Percentiles rank a stretch among this genome's conserved stretches.
Evolutionary conservation across 2,329 filamentous ascomycete species (phyloP).

Genomic region (Tolypocladium tropicale): DNA sequence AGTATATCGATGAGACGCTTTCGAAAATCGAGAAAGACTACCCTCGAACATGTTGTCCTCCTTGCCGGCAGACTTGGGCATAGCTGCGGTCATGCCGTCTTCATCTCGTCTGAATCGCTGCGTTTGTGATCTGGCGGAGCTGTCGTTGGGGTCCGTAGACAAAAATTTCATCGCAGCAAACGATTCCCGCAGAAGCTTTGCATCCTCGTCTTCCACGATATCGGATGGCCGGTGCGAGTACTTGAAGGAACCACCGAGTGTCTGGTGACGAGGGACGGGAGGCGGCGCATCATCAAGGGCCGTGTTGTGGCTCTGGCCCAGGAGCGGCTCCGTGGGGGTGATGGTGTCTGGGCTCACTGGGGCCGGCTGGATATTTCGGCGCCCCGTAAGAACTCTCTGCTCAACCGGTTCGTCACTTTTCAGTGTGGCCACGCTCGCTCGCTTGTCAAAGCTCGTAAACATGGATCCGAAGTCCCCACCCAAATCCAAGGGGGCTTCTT

Average conservation of each 20-base stretch:
- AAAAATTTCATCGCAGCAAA: slow-evolving; percentile 39
- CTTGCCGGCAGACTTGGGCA: slow-evolving; percentile 23
- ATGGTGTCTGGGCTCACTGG: slow-evolving; percentile 37
- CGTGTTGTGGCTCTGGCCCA: slow-evolving; percentile 41
- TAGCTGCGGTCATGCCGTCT: slow-evolving; percentile 24
- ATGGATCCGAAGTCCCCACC: slow-evolving; percentile 49
- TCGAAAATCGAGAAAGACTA: slow-evolving; percentile 26
- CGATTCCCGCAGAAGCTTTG: slow-evolving; percentile 41
- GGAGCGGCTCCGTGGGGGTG: slow-evolving; percentile 32
- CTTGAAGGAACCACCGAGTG: slow-evolving; percentile 16
- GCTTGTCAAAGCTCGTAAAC: slow-evolving; percentile 45
- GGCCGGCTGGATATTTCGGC: slow-evolving; percentile 30
- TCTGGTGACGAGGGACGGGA: slow-evolving; percentile 24
- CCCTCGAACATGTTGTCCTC: slow-evolving; percentile 48
- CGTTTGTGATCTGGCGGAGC: slow-evolving; percentile 6
- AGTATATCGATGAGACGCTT: slow-evolving; percentile 23
- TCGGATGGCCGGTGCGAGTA: slow-evolving; percentile 24
- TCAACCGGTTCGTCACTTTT: slow-evolving; percentile 28
- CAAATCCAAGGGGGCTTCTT: slow-evolving; percentile 36
- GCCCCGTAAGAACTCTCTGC: slow-evolving; percentile 35
- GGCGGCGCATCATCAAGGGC: slow-evolving; percentile 28
- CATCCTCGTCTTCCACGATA: slow-evolving; percentile 40
- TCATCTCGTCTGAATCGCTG: slow-evolving; percentile 29
- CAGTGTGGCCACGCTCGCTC: slow-evolving; percentile 38
- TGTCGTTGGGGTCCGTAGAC: slow-evolving; percentile 11